A percentile compares a stretch with the other conserved stretches of the same genome.
These are phyloP conservation scores for Penicillium sp. DNA, from an alignment of 2,329 filamentous ascomycete species.

Conservation along the genomic window DNA sequence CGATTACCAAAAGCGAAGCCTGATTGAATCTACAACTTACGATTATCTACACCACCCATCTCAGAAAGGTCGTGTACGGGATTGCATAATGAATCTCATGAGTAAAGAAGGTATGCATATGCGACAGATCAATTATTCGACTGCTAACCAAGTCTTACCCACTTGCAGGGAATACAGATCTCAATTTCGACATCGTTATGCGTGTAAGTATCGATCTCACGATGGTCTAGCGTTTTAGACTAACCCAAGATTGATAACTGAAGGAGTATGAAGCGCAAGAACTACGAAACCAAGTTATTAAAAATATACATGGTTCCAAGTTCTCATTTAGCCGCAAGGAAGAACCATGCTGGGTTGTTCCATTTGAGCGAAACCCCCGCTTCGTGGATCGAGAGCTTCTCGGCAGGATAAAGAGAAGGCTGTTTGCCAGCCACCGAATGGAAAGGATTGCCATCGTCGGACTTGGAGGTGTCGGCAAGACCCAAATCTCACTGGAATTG, in stretches of 20 bases:
- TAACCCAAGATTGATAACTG: background rate
- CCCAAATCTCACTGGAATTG: conserved; percentile 27
- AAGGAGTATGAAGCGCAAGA: conserved; percentile 1
- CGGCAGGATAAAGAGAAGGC: conserved; percentile 3
- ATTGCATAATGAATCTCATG: conserved; percentile 9
- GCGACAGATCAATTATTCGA: background rate
- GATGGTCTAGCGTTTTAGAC: background rate
- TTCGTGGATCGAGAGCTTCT: conserved; percentile 18
- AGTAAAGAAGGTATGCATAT: conserved; percentile 1
- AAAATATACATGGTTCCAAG: background rate
- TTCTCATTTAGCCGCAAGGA: background rate
- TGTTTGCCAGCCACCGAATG: conserved; percentile 1
- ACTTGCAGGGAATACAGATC: conserved; percentile 1
- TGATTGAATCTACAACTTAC: conserved; percentile 13
- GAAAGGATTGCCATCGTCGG: conserved; percentile 13
- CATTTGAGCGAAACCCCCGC: conserved; percentile 12
- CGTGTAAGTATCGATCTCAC: background rate
- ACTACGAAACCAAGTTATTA: background rate
- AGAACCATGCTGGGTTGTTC: conserved; percentile 7
- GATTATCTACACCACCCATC: conserved; percentile 11
- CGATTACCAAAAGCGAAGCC: conserved; percentile 23
- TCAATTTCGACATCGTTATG: conserved; percentile 4
- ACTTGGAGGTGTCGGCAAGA: conserved; percentile 25
- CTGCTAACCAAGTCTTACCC: background rate
- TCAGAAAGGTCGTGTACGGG: conserved; percentile 1